These are phyloP conservation scores for Kernera saxatilis DNA, from an alignment of 345 rosid species.

Conservation along the genomic window DNA sequence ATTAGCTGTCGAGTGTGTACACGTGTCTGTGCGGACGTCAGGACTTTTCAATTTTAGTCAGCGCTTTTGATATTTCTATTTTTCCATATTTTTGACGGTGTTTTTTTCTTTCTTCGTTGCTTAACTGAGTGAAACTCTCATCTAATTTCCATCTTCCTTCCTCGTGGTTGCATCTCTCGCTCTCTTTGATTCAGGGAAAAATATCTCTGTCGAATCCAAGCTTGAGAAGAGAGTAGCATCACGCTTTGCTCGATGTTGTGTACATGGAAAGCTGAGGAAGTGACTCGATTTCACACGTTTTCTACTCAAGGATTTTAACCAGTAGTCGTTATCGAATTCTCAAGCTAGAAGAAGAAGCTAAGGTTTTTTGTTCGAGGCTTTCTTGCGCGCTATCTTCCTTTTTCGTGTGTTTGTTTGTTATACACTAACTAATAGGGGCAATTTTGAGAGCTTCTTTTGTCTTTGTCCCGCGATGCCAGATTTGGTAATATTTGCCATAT, in stretches of 20 bases:
- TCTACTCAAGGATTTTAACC: background rate
- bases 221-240: background rate
- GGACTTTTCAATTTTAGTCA: background rate
- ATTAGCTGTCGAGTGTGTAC: background rate
- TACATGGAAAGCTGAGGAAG: background rate
- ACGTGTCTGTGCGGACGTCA: background rate
- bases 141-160: background rate
- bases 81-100: slow-evolving; percentile 3
- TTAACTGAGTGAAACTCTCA: slow-evolving; percentile 9
- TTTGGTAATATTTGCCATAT: slow-evolving; percentile 7
- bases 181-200: background rate
- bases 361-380: background rate
- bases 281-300: background rate
- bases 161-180: background rate
- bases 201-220: background rate
- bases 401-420: background rate
- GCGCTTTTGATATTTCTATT: background rate
- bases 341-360: slow-evolving; percentile 11
- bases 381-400: background rate
- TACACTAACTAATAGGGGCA: background rate
- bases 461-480: background rate
- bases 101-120: background rate
- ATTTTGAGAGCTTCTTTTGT: background rate
- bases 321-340: background rate
- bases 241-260: background rate